Conservation (phyloP, 208 protist genomes). For the Acanthamoeba sp. region DNA sequence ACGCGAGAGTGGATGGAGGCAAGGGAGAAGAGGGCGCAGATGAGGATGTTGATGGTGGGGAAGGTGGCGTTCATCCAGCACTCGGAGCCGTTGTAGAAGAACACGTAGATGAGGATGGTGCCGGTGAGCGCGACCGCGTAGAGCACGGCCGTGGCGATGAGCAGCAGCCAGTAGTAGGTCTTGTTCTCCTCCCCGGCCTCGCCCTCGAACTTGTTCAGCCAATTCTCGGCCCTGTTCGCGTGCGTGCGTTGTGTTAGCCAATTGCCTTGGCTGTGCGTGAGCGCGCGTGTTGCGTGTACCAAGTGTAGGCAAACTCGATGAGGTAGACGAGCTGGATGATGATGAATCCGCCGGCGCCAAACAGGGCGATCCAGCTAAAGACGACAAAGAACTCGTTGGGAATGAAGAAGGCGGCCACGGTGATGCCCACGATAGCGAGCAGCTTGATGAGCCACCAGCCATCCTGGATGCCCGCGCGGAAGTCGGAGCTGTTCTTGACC, state of each 20-base stretch:
- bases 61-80: conserved; percentile 93
- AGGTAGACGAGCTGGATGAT: conserved; percentile 92
- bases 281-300: conserved; percentile 84
- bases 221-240: conserved; percentile 2
- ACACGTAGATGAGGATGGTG: conserved; percentile 87
- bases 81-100: conserved; percentile 58
- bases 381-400: conserved; percentile 82
- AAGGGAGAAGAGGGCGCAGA: conserved; percentile 81
- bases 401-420: conserved; percentile 83
- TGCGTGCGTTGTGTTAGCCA: not conserved
- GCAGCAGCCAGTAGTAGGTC: conserved; percentile 43
- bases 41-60: conserved; percentile 91
- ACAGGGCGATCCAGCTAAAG: conserved; percentile 80
- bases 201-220: conserved; percentile 27
- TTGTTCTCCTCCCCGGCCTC: conserved; percentile 29
- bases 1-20: conserved; percentile 93
- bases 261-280: not conserved
- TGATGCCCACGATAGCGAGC: conserved; percentile 73
- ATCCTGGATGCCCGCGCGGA: conserved; percentile 79
- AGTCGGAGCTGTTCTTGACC: conserved; percentile 76
- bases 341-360: conserved; percentile 84
- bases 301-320: conserved; percentile 95
- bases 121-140: conserved; percentile 79
- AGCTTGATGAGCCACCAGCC: conserved; percentile 85
- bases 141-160: conserved; percentile 26